phyloP scores from a whole-genome alignment of 345 rosid genomes.

The Punica granatum region DNA sequence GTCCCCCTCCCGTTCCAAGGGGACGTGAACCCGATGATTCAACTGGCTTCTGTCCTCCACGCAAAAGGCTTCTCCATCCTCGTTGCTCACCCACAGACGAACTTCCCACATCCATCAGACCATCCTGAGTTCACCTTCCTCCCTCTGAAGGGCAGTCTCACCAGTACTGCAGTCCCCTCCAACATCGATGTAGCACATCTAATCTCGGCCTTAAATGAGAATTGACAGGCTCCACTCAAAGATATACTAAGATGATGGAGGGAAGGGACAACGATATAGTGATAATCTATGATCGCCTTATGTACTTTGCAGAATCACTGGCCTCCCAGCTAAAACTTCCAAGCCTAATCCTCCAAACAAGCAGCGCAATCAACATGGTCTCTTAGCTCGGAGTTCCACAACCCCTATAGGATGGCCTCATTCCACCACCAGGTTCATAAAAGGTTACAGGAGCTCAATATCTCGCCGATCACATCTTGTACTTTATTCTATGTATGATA shows the following conservation, averaged over 20 bases:
- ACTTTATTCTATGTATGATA: too few species aligned
- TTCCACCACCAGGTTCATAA: conserved; percentile 16
- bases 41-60: conserved; percentile 37
- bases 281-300: background rate
- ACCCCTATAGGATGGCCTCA: conserved; percentile 5
- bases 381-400: conserved; percentile 8
- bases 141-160: conserved; percentile 18
- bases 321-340: conserved; percentile 19
- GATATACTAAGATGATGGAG: too few species aligned
- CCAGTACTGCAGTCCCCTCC: background rate
- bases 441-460: too few species aligned
- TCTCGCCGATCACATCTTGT: too few species aligned
- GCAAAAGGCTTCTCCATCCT: conserved; percentile 29
- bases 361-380: conserved; percentile 10
- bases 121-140: conserved; percentile 23
- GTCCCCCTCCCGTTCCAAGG: conserved; percentile 37
- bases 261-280: conserved; percentile 12
- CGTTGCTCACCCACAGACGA: conserved; percentile 22
- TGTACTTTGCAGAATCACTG: background rate
- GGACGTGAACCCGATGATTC: conserved; percentile 6
- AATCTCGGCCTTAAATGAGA: too few species aligned
- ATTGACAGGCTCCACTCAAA: too few species aligned
- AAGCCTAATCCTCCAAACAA: conserved; percentile 20
- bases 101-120: conserved; percentile 31
- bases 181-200: too few species aligned